phyloP scores from a whole-genome alignment of 1,284 basidiomycete species.

The Butyriboletus appendiculatus region DNA sequence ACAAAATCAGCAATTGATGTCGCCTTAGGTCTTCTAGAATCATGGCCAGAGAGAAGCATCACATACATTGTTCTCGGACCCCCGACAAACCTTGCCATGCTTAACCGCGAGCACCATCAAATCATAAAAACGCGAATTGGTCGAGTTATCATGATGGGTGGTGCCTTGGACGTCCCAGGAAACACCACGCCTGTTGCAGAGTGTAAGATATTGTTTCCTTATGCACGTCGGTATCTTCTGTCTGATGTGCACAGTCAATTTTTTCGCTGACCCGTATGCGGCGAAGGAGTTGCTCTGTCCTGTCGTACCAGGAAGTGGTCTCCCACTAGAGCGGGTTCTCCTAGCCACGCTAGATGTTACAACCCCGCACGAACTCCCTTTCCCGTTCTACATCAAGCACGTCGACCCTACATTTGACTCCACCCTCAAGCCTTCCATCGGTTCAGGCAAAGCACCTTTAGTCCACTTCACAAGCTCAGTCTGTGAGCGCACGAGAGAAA shows the following conservation, averaged over 20 bases:
- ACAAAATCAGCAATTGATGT: slow-evolving; percentile 60
- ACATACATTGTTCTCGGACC: slow-evolving; percentile 90
- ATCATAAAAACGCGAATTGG: slow-evolving; percentile 64
- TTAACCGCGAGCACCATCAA: slow-evolving; percentile 59
- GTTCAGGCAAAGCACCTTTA: slow-evolving; percentile 52
- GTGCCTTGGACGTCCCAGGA: slow-evolving; percentile 91
- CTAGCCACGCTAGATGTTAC: slow-evolving; percentile 84
- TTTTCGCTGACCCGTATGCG: slow-evolving; percentile 91
- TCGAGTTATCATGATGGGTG: slow-evolving; percentile 91
- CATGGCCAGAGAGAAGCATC: slow-evolving; percentile 62
- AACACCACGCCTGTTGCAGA: slow-evolving; percentile 86
- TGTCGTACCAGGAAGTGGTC: slow-evolving; percentile 35
- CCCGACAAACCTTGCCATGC: slow-evolving; percentile 80
- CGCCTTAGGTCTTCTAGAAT: slow-evolving; percentile 65
- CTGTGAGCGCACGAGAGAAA: slow-evolving; percentile 70
- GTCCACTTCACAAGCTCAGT: slow-evolving; percentile 80
- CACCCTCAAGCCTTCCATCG: slow-evolving; percentile 45
- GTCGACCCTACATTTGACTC: slow-evolving; percentile 60
- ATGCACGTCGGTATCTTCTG: not conserved
- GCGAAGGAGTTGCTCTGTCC: slow-evolving; percentile 65
- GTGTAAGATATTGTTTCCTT: slow-evolving; percentile 46
- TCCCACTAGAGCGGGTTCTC: slow-evolving; percentile 67
- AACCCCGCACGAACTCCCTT: slow-evolving; percentile 75
- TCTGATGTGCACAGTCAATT: slow-evolving; percentile 68
- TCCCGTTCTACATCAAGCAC: slow-evolving; percentile 54